Base-by-base conservation (phyloP, 805 yeast species). In the Isabelozyma rhagii region DNA sequence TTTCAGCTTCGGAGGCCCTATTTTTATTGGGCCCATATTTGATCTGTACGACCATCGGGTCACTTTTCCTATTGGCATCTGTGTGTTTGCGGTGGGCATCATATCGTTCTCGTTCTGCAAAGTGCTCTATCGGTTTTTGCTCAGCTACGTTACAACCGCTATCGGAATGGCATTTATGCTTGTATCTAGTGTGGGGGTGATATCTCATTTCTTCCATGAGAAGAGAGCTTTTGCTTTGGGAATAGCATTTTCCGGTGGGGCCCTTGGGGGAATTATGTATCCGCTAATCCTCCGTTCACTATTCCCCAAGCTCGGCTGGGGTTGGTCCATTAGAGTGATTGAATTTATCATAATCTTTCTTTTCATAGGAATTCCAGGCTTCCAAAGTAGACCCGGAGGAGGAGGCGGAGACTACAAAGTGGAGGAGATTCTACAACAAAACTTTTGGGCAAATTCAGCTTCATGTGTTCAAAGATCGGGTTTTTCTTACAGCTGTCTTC, bases 201-300 rank as follows among this genome's bases (percentile, higher is more conserved):
- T 84, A 0, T 80, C 83, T 17, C 89, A 85, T 54, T 86, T 87
- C 84, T 86, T 85, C 59, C 68, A 73, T 36, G 64, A 65, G 36
- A 83, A 73, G 55, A 71, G 91, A 57, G 88, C 82, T 1, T 70
- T 75, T 45, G 61, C 65, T 28, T 46, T 54, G 38, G 51, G 84
- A 4, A 69, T 82, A 38, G 88, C 89, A 0, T 54, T 83, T 3
- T 84, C 85, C 4, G 90, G 89, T 3, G 88, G 88, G 1, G 80
- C 87, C 3, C 62, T 83, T 6, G 90, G 89, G 1, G 91, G 90
- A 3, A 71, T 84, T 9, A 59, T 83, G 5, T 79, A 80, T 59
- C 88, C 90, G 1, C 63, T 84, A 39, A 65, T 81, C 60, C 63
- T 83, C 51, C 67, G 77, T 50, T 59, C 71, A 9, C 59, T 81